Evolutionary conservation across 352 stramenopile species (phyloP), one percentile per base, ranked within the genome.

Genomic region (Pythium aphanidermatum): DNA sequence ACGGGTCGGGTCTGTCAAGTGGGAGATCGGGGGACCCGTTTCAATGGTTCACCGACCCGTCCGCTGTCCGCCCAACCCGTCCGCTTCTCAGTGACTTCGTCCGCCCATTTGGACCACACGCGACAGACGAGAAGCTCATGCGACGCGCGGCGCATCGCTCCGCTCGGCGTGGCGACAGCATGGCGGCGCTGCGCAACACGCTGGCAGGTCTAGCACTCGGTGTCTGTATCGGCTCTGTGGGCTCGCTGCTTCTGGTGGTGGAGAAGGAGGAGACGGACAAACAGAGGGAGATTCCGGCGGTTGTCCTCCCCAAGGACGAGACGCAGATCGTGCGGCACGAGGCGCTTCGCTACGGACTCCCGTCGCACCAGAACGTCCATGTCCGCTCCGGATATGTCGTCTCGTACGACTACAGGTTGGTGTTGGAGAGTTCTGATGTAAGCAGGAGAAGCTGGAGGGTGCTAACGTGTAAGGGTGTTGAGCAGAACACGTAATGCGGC

Each of bases 371-470:
- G 19, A 92, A 92, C 39, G 68, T 93, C 25, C 71, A 77, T 29
- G 70, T 87, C 24, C 78, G 78, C 14, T 70, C 74, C 1, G 83
- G 80, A 35, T 95, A 93, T 63, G 76, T 91, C 32, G 70, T 88
- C 19, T 82, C 78, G 6, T 96, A 92, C 51, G 82, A 96, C 61
- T 83, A 82, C 43, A 72, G 80, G 80, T 89, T 44, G 3, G 44
- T 17, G 10, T n/a, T 0, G 16, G 11, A 4, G 24, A 24, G 11
- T 13, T 37, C 34, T 28, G n/a, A 33, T 26, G 13, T 33, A 9
- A 8, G 24, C 0, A 47, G 17, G 13, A 34, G 34, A 19, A 20
- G 20, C 20, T 42, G 21, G 10, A 26, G 28, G 17, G 39, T 39
- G 13, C 43, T 55, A 24, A 33, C 4, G 9, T n/a, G n/a, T n/a